Evolutionary conservation across 306 rosid genomes (phyloP).

Genomic region (Morella rubra): DNA sequence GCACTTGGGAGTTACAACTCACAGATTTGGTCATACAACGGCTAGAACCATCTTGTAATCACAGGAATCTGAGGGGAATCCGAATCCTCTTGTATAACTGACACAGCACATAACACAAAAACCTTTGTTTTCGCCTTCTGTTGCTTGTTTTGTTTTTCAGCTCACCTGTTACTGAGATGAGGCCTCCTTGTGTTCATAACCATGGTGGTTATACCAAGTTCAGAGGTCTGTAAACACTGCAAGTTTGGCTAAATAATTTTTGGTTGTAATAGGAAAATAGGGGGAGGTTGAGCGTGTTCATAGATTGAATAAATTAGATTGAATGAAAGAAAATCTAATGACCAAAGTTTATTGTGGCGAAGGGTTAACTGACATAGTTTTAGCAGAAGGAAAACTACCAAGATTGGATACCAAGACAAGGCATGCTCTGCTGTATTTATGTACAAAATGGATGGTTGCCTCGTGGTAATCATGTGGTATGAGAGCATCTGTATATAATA

Average conservation of each 20-base stretch:
- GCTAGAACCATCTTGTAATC: neutral
- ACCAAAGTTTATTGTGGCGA: neutral
- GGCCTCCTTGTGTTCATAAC: neutral
- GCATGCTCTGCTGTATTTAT: neutral
- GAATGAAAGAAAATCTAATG: neutral
- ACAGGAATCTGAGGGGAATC: neutral
- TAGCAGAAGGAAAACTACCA: neutral
- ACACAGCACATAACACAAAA: too few relatives aligned
- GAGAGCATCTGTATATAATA: neutral
- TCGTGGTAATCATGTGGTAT: neutral
- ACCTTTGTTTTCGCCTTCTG: neutral
- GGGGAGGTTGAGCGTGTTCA: neutral
- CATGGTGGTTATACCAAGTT: neutral
- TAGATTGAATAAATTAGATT: neutral
- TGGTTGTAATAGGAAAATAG: neutral
- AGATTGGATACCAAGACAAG: too few relatives aligned
- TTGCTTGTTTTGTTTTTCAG: neutral
- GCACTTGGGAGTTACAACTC: neutral
- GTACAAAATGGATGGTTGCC: neutral
- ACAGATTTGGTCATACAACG: neutral
- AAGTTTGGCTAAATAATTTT: neutral
- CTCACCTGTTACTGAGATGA: neutral
- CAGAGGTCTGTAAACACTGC: neutral
- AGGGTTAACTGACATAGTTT: neutral
- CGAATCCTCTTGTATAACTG: too few relatives aligned